These are phyloP conservation scores for Tephrocybe sp. DNA, from an alignment of 768 basidiomycete genomes.

Conservation along the genomic window DNA sequence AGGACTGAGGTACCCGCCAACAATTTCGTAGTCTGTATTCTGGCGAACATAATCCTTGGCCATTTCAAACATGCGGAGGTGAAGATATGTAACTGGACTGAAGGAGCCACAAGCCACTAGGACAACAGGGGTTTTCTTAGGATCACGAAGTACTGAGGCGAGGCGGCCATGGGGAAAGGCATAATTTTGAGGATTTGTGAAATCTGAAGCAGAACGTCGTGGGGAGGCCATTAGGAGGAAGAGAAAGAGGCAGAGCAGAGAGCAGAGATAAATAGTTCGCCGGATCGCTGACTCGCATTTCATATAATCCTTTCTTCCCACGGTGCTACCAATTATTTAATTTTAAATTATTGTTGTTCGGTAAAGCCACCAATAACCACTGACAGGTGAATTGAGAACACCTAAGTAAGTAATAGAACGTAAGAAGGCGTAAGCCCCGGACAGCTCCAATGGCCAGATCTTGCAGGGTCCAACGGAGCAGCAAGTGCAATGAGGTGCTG, in stretches of 20 bases:
- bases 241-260: constrained; percentile 9
- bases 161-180: constrained; percentile 68
- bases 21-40: constrained; percentile 89
- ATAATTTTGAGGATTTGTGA: constrained; percentile 67
- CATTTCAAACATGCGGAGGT: constrained; percentile 99
- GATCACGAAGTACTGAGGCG: constrained; percentile 49
- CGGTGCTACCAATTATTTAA: too few species aligned
- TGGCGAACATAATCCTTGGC: constrained; percentile 93
- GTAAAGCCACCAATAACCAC: too few species aligned
- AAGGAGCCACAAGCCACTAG: constrained; percentile 98
- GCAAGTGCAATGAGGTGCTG: too few species aligned
- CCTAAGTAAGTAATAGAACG: too few species aligned
- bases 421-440: too few species aligned
- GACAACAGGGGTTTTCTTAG: constrained; percentile 79
- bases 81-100: constrained; percentile 96
- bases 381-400: too few species aligned
- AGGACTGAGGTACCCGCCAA: constrained; percentile 95
- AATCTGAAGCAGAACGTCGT: constrained; percentile 37
- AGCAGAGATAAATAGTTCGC: constrained; percentile 1
- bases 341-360: too few species aligned
- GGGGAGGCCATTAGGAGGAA: constrained; percentile 23
- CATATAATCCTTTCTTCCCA: too few species aligned
- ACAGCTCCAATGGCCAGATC: too few species aligned
- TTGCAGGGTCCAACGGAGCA: too few species aligned
- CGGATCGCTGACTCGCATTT: too few species aligned